A percentile compares a stretch with the other conserved stretches of the same genome.
phyloP scores from a whole-genome alignment of 352 stramenopile genomes.

The Globisporangium radiosum region DNA sequence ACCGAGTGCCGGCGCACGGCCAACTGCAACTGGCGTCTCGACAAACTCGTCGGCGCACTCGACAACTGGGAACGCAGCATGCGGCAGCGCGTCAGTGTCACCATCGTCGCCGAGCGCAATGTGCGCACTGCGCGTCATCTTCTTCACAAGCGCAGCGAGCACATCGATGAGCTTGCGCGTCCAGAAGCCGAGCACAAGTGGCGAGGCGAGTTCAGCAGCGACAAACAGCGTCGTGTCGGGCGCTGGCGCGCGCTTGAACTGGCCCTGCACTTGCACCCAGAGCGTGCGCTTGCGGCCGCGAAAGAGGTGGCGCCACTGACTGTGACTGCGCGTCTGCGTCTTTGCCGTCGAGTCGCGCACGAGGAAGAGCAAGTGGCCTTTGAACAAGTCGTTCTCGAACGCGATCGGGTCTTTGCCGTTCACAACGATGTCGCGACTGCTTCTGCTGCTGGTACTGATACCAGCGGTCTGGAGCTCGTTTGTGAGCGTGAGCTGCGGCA shows the following conservation, averaged over 20 bases:
- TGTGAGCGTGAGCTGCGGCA: conserved; percentile 25
- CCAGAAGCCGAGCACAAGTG: conserved; percentile 25
- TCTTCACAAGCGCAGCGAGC: conserved; percentile 30
- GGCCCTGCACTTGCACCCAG: conserved; percentile 59
- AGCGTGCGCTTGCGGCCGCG: conserved; percentile 25
- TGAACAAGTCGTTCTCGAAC: conserved; percentile 43
- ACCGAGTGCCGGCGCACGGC: conserved; percentile 19
- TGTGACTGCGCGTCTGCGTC: neutral
- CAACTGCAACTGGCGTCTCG: conserved; percentile 13
- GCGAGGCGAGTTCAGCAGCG: conserved; percentile 36
- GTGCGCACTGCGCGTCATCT: conserved; percentile 27
- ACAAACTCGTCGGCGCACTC: conserved; percentile 45
- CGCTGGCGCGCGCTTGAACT: conserved; percentile 38
- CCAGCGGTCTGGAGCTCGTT: conserved; percentile 19
- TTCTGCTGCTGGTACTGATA: conserved; percentile 5
- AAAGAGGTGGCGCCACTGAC: conserved; percentile 31
- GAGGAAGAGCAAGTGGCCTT: conserved; percentile 30
- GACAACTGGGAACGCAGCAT: conserved; percentile 46
- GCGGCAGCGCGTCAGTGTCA: conserved; percentile 21
- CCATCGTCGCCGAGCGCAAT: conserved; percentile 26
- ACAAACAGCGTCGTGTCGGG: conserved; percentile 31
- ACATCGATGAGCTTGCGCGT: conserved; percentile 26
- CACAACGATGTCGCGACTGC: conserved; percentile 1
- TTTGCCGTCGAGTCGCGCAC: conserved; percentile 17
- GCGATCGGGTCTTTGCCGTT: conserved; percentile 32